Percentiles rank a stretch among this genome's conserved stretches.
These are phyloP conservation scores for Chimonanthus salicifolius DNA, from an alignment of 164 flowering plant species.

Conservation along the genomic window DNA sequence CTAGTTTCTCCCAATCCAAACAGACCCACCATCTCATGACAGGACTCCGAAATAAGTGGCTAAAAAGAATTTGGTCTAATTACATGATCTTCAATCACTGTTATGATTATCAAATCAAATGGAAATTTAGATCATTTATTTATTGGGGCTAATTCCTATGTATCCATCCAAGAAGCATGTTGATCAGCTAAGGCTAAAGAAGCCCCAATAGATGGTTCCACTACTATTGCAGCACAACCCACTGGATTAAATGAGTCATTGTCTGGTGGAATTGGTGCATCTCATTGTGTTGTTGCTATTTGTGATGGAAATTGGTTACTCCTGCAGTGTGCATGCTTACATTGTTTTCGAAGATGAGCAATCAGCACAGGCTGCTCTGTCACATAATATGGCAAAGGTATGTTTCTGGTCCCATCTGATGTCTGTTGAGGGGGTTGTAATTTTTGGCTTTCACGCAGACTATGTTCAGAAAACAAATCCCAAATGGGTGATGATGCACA, in stretches of 20 bases:
- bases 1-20: too few species aligned
- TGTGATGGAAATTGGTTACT: not conserved
- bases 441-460: not conserved
- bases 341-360: conserved; percentile 80
- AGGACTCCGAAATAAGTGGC: too few species aligned
- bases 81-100: too few species aligned
- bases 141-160: too few species aligned
- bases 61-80: not conserved
- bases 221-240: not conserved
- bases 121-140: too few species aligned
- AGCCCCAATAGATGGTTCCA: too few species aligned
- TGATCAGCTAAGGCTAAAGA: not conserved
- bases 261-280: not conserved
- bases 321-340: conserved; percentile 83
- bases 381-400: conserved; percentile 89
- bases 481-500: not conserved
- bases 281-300: not conserved
- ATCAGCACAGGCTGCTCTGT: conserved; percentile 71
- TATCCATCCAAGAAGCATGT: too few species aligned
- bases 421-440: not conserved
- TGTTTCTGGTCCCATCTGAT: not conserved
- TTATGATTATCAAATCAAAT: too few species aligned
- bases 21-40: too few species aligned
- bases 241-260: not conserved
- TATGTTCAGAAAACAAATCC: too few species aligned